Evolutionary conservation across 2,329 filamentous ascomycete species (phyloP).

Genomic region (Lecanosticta acicola): DNA sequence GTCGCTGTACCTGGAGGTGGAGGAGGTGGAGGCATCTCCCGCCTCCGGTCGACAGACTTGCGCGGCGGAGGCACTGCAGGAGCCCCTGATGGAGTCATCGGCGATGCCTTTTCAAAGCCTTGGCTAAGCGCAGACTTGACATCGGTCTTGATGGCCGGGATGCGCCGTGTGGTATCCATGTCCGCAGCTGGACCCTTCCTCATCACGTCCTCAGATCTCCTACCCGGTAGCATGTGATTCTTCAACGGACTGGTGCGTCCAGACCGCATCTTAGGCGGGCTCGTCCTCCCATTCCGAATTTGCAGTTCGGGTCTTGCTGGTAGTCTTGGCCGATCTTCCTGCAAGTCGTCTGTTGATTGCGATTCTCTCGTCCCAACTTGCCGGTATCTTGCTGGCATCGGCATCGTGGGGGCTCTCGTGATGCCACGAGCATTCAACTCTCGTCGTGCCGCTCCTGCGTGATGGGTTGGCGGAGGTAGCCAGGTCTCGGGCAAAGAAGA

Average conservation of each 20-base stretch:
- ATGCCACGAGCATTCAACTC: constrained; percentile 18
- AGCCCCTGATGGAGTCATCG: constrained; percentile 13
- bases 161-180: constrained; percentile 16
- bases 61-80: constrained; percentile 33
- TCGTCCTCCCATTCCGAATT: constrained; percentile 25
- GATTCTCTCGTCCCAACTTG: constrained; percentile 3
- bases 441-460: constrained; percentile 15
- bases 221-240: constrained; percentile 14
- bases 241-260: constrained; percentile 28
- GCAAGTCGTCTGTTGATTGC: constrained; percentile 19
- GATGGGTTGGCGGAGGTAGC: constrained; percentile 17
- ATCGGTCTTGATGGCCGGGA: constrained; percentile 23
- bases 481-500: constrained; percentile 25
- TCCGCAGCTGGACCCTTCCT: constrained; percentile 19
- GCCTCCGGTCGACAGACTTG: constrained; percentile 26
- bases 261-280: constrained; percentile 25
- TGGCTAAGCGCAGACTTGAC: constrained; percentile 18
- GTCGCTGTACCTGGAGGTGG: constrained; percentile 10
- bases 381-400: constrained; percentile 26
- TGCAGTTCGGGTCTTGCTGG: constrained; percentile 31
- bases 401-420: constrained; percentile 21
- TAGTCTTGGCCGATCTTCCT: constrained; percentile 28
- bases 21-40: constrained; percentile 16
- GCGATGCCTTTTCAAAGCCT: constrained; percentile 2
- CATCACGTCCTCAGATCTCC: constrained; percentile 19